A percentile compares a stretch with the other conserved stretches of the same genome.
Evolutionary conservation across 768 basidiomycete species (phyloP).

Genomic region (Myochromella boudieri): DNA sequence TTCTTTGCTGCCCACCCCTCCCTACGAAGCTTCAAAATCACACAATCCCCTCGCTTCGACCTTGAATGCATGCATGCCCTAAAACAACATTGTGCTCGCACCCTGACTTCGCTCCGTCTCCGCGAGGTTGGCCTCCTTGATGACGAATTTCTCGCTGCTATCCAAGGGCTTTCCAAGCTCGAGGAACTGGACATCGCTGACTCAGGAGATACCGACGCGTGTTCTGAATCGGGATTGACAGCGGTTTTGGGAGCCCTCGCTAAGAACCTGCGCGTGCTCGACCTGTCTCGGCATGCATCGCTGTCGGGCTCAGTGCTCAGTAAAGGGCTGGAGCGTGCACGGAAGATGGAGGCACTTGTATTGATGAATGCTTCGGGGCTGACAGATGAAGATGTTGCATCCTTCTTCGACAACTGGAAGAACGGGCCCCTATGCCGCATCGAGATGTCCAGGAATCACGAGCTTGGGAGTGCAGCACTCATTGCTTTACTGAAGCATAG

Average conservation of each 20-base stretch:
- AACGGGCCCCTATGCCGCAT: conserved; percentile 51
- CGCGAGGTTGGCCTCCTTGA: conserved; percentile 73
- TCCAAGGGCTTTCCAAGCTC: conserved; percentile 29
- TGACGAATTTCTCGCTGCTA: conserved; percentile 59
- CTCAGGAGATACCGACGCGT: conserved; percentile 47
- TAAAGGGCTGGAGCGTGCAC: conserved; percentile 56
- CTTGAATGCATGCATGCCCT: conserved; percentile 62
- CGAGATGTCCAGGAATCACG: conserved; percentile 64
- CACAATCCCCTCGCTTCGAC: conserved; percentile 86
- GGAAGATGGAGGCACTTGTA: conserved; percentile 47
- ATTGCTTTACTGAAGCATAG: conserved; percentile 68
- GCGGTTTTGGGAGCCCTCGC: conserved; percentile 58
- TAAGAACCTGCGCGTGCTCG: conserved; percentile 51
- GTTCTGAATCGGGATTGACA: conserved; percentile 56
- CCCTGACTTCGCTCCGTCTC: conserved; percentile 71
- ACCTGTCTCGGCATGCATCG: conserved; percentile 68
- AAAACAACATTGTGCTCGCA: conserved; percentile 44
- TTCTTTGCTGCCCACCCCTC: conserved; percentile 68
- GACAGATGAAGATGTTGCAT: conserved; percentile 67
- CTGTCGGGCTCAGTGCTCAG: conserved; percentile 62
- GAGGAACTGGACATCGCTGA: conserved; percentile 69
- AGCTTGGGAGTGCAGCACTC: conserved; percentile 54
- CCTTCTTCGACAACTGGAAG: conserved; percentile 65
- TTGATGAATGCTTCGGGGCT: conserved; percentile 60
- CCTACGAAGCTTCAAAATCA: conserved; percentile 75